Evolutionary conservation across 2,329 filamentous ascomycete species (phyloP).

Genomic region (Delphinella strobiligena): DNA sequence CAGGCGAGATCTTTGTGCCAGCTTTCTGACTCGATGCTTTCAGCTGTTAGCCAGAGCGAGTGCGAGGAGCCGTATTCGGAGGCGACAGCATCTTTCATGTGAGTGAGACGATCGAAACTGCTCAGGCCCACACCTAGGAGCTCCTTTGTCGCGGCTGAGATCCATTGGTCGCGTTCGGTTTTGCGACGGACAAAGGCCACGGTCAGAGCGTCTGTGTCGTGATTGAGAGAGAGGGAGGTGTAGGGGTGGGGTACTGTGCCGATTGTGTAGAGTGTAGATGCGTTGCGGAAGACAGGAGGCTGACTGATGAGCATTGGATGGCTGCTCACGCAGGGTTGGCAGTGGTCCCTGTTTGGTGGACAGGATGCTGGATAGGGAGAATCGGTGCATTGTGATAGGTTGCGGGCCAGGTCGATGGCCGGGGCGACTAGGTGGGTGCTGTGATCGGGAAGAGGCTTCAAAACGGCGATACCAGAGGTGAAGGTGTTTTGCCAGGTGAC

Average conservation of each 20-base stretch:
- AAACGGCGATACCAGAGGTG: constrained; percentile 61
- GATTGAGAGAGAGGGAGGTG: constrained; percentile 59
- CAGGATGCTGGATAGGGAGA: constrained; percentile 66
- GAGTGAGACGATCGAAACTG: constrained; percentile 53
- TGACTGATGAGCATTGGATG: constrained; percentile 56
- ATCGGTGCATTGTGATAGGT: constrained; percentile 62
- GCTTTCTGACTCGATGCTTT: constrained; percentile 21
- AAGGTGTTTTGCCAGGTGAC: constrained; percentile 73
- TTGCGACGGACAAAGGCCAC: constrained; percentile 38
- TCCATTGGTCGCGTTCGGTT: constrained; percentile 67
- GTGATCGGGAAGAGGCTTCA: constrained; percentile 67
- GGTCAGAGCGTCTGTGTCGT: constrained; percentile 30
- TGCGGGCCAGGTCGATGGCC: constrained; percentile 59
- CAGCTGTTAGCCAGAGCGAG: constrained; percentile 73
- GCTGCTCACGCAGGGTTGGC: constrained; percentile 58
- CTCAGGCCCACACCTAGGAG: constrained; percentile 52
- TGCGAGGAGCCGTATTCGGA: constrained; percentile 50
- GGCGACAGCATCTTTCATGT: constrained; percentile 73
- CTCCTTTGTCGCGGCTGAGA: constrained; percentile 57
- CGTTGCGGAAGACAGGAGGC: constrained; percentile 57
- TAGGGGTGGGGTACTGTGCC: constrained; percentile 86
- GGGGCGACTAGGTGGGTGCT: constrained; percentile 61
- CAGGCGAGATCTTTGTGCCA: constrained; percentile 53
- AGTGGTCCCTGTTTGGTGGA: constrained; percentile 67
- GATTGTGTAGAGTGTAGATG: constrained; percentile 63